These are phyloP conservation scores for Solanum sitiens DNA, from an alignment of 257 asterid genomes.

Conservation along the genomic window DNA sequence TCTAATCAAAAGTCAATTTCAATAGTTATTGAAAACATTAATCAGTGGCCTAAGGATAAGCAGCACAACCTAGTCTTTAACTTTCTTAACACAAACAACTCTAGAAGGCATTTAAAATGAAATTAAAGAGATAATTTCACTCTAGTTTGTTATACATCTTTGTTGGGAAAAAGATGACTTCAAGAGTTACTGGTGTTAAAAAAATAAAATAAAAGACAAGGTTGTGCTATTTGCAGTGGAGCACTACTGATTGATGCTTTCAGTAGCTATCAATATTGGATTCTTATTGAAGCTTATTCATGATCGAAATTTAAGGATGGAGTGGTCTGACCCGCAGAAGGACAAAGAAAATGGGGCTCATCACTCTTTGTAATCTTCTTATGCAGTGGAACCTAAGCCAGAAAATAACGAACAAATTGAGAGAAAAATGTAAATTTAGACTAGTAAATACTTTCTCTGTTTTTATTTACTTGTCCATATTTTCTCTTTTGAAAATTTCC, in stretches of 20 bases:
- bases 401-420: not conserved
- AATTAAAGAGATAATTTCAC: not conserved
- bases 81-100: not conserved
- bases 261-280: constrained; percentile 19
- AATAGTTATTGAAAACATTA: constrained; percentile 13
- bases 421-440: no score
- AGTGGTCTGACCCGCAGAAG: not conserved
- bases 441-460: no score
- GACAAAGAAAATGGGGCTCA: not conserved
- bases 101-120: not conserved
- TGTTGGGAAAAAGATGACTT: not conserved
- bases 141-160: not conserved
- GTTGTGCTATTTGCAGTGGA: not conserved
- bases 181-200: not conserved
- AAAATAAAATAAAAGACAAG: not conserved
- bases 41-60: not conserved
- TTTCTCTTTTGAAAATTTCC: no score
- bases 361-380: no score
- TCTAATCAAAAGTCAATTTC: constrained; percentile 11
- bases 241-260: constrained; percentile 4
- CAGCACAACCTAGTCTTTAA: not conserved
- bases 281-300: constrained; percentile 11
- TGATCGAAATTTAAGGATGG: constrained; percentile 1
- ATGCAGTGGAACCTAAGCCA: not conserved
- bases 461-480: no score